Percentiles rank a stretch among this genome's conserved stretches.
Evolutionary conservation across 495 filamentous ascomycete species (phyloP).

Genomic region (Achaetomiella virescens): DNA sequence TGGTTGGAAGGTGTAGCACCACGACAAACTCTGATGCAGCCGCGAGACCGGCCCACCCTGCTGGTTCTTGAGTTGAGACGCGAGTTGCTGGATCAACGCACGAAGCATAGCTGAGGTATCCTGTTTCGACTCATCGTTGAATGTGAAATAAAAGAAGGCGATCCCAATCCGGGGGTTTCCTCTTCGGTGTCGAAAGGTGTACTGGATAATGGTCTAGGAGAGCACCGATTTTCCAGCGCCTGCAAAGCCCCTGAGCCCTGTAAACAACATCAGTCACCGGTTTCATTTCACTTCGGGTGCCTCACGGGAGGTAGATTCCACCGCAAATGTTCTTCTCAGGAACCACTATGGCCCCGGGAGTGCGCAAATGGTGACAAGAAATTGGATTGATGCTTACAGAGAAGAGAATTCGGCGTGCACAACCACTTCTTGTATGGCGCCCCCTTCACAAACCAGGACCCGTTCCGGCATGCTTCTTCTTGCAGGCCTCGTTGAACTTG

Average conservation of each 20-base stretch:
- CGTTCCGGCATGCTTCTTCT: conserved; percentile 3
- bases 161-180: background rate
- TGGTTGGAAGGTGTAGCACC: background rate
- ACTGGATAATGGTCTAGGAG: conserved; percentile 5
- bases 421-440: background rate
- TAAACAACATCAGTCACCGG: no score
- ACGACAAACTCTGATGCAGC: background rate
- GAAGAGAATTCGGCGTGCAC: background rate
- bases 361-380: no score
- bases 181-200: background rate
- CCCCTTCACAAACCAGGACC: conserved; percentile 6
- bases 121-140: conserved; percentile 7
- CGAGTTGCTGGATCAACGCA: background rate
- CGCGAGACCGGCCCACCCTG: background rate
- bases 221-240: conserved; percentile 9
- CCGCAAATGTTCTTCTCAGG: no score
- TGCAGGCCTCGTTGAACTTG: conserved; percentile 7
- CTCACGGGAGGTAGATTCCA: no score
- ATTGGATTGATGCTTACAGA: background rate
- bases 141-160: conserved; percentile 8
- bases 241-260: conserved; percentile 5
- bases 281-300: no score
- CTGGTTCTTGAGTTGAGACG: background rate
- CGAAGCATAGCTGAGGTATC: conserved; percentile 1
- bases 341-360: no score